Evolutionary conservation across 495 filamentous ascomycete genomes (phyloP), one percentile per base, ranked within the genome.

Genomic region (Trichoderma gamsii): DNA sequence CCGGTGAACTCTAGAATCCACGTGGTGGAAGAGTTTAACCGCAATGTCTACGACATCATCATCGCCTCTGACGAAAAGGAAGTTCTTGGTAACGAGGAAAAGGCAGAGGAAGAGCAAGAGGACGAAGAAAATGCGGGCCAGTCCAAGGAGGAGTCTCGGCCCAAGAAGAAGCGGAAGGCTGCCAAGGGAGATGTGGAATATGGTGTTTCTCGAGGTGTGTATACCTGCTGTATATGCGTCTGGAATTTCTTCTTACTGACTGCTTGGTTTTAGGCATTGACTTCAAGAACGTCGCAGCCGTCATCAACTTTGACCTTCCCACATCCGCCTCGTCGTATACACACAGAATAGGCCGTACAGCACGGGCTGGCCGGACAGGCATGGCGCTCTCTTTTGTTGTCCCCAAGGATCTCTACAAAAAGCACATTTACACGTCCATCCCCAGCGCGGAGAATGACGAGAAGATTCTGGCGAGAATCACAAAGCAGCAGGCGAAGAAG

Each of bases 271-370:
- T 67, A 72, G 78, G 79, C 13, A 95, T 97, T 76, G 95, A 99
- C 77, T 99, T 99, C 83, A 89, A 92, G 70, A 91, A 97, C 77
- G 92, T 98, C 66, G 88, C 93, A 27, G 92, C 90, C 69, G 92
- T 99, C 25, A 86, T 99, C 71, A 99, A 99, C 82, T 98, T 98
- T 73, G 95, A 99, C 77, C 87, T 98, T 49, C 96, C 95, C 0
- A 85, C 86, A 41, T 89, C 86, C 15, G 88, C 91, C n/a, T 93
- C 90, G 75, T 96, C 92, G 4, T 99, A 99, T 74, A 95, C 75
- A 12, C 95, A 99, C 79, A 89, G 95, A 64, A 95, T 98, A 75
- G 95, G 95, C 43, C 88, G 95, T 29, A 99, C 95, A 1, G 95
- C 92, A 16, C 85, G 95, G 51, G 96, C 93, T 8, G 93, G 93